A percentile compares a stretch with the other conserved stretches of the same genome.
Conservation (phyloP, 139 green algal species). For the Raphidocelis subcapitata region DNA sequence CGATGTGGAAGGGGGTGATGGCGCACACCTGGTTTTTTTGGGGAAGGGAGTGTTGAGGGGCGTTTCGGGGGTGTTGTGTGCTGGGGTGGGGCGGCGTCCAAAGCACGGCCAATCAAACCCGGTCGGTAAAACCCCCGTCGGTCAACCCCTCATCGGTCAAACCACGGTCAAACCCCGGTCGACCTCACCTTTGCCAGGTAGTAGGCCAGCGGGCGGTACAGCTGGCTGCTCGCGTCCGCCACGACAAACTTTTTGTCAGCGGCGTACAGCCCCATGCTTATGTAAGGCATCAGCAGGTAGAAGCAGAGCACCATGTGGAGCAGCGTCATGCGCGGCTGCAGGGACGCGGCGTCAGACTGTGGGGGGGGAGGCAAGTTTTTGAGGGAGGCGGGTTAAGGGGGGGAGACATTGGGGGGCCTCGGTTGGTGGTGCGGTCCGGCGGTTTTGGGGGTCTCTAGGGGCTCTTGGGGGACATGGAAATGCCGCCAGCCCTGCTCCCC, state of each 20-base stretch:
- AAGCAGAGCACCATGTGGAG: conserved; percentile 27
- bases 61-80: too few species aligned
- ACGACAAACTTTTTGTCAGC: conserved; percentile 43
- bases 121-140: too few species aligned
- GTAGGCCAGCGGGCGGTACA: conserved; percentile 45
- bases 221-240: conserved; percentile 28
- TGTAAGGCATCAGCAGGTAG: conserved; percentile 40
- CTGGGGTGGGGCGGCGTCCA: too few species aligned
- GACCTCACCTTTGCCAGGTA: conserved; percentile 35
- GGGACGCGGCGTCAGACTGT: neutral
- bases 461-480: too few species aligned
- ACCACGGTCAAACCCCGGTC: neutral
- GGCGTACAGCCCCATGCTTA: conserved; percentile 44
- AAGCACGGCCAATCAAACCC: too few species aligned
- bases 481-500: too few species aligned
- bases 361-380: neutral
- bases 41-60: too few species aligned
- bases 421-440: too few species aligned
- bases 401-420: too few species aligned
- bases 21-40: conserved; percentile 4
- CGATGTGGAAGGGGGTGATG: conserved; percentile 27
- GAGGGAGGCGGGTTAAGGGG: too few species aligned
- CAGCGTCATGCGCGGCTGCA: conserved; percentile 24
- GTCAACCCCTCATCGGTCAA: too few species aligned
- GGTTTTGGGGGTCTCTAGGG: too few species aligned